Conservation (phyloP, 805 yeast genomes). For the Spathaspora sp. region DNA sequence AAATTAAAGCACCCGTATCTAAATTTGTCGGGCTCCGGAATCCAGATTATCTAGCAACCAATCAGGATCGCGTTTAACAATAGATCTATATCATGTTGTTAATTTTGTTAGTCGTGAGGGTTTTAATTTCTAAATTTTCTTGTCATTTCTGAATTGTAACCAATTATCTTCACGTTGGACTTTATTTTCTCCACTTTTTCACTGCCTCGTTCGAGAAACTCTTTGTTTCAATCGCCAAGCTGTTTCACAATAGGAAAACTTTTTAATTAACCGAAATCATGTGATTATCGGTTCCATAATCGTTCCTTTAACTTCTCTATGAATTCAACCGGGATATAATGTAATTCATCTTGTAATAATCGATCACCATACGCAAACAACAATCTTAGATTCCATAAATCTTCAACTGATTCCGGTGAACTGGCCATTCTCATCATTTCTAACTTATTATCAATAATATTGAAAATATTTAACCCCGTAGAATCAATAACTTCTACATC, state of each 20-base stretch:
- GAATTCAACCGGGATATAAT: conserved; percentile 46
- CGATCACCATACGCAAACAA: conserved; percentile 59
- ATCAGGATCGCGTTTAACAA: background rate
- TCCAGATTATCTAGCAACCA: background rate
- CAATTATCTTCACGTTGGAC: background rate
- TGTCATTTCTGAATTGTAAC: background rate
- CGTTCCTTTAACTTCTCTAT: conserved; percentile 49
- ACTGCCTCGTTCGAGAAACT: too few relatives aligned
- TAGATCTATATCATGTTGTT: too few relatives aligned
- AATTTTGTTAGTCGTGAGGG: background rate
- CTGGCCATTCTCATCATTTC: conserved; percentile 45
- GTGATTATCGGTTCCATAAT: conserved; percentile 24
- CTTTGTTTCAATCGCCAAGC: too few relatives aligned
- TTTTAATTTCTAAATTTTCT: background rate
- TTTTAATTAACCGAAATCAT: too few relatives aligned
- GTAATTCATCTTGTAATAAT: conserved; percentile 28
- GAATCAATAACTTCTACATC: conserved; percentile 10
- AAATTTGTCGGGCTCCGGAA: too few relatives aligned
- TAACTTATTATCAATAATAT: conserved; percentile 50
- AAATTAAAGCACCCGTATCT: too few relatives aligned
- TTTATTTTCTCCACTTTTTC: too few relatives aligned
- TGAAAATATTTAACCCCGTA: conserved; percentile 39
- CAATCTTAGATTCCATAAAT: conserved; percentile 60
- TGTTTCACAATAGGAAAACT: too few relatives aligned
- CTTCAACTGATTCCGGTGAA: conserved; percentile 43